Base-by-base conservation (phyloP, 164 flowering plant genomes). In the Magnolia kwangsiensis region DNA sequence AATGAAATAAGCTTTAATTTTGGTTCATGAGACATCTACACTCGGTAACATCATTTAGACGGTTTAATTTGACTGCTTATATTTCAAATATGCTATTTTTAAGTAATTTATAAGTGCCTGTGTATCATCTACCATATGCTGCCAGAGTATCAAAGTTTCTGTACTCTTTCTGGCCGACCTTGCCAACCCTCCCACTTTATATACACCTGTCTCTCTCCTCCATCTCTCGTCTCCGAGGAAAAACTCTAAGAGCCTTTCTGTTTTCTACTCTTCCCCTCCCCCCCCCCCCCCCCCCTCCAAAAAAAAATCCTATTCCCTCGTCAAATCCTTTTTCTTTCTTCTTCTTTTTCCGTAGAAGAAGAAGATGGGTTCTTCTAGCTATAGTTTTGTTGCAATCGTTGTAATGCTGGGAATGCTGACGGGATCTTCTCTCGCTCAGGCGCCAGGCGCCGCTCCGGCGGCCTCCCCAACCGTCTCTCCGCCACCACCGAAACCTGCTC, bases 391-490 rank as follows among this genome's bases (percentile, higher is more conserved):
- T 19, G 71, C 71, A 37, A 18, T 67, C 10, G 18, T 37, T 19
- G 50, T 37, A 19, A 31, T 67, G 45, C 27, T 67, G n/a, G 71
- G n/a, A 29, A 3, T 31, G 50, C 50, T 67, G 71, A 29, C 13
- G 2, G 74, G 61, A 45, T 18, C 79, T 37, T 49, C 79, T 18
- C 13, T 63, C 1, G 79, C 71, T 8, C 75, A 71, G 75, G 70
- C 61, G 11, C 79, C 79, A 7, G 24, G 58, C 5, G 69, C 49
- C 2, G 74, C 79, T 2, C 79, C 79, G 6, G 49, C 49, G 21
- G 31, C 27, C 21, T 61, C 78, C 0, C 72, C 78, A n/a, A 51
- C 37, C 24, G 24, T 14, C 11, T 51, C 77, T 2, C 50, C 77
- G 24, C 37, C 72, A 24, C 10, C 76, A 3, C 55, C 76, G 13